phyloP scores from a whole-genome alignment of 2,329 filamentous ascomycete genomes.

The Pyrenophora seminiperda region DNA sequence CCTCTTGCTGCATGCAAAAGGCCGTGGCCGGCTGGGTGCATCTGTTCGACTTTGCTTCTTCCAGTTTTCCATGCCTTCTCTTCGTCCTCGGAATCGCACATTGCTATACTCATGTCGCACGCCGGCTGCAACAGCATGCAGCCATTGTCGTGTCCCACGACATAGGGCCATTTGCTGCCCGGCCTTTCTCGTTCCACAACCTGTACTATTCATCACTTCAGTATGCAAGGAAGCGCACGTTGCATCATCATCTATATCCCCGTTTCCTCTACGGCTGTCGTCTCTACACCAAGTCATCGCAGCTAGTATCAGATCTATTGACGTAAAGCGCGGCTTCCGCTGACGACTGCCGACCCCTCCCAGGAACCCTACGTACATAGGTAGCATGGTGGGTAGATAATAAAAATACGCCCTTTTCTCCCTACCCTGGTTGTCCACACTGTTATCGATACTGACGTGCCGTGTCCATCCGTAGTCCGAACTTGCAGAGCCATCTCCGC shows the following conservation, averaged over 20 bases:
- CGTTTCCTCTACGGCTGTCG: slow-evolving; percentile 24
- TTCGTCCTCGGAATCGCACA: slow-evolving; percentile 22
- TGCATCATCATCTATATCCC: slow-evolving; percentile 34
- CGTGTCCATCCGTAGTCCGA: slow-evolving; percentile 35
- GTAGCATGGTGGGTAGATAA: slow-evolving; percentile 49
- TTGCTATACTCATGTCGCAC: slow-evolving; percentile 32
- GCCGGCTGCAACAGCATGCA: slow-evolving; percentile 3
- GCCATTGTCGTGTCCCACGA: slow-evolving; percentile 13
- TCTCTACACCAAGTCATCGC: slow-evolving; percentile 26
- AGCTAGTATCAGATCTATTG: slow-evolving; percentile 44
- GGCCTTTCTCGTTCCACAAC: slow-evolving; percentile 42
- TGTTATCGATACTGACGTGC: slow-evolving; percentile 32
- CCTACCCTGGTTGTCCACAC: slow-evolving; percentile 9
- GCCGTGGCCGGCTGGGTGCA: slow-evolving; percentile 38
- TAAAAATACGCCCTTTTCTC: slow-evolving; percentile 19
- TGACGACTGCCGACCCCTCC: slow-evolving; percentile 30
- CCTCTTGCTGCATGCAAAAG: slow-evolving; percentile 25
- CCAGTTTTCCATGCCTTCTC: slow-evolving; percentile 9
- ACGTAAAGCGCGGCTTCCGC: slow-evolving; percentile 36
- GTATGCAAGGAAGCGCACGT: slow-evolving; percentile 46
- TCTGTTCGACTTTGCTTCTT: slow-evolving; percentile 20
- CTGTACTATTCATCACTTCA: slow-evolving; percentile 38
- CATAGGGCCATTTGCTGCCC: slow-evolving; percentile 30
- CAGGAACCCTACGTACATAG: slow-evolving; percentile 37
- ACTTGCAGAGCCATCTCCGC: slow-evolving; percentile 28